These are phyloP conservation scores for Xylariaceae sp. DNA, from an alignment of 2,329 filamentous ascomycete genomes.

Conservation along the genomic window DNA sequence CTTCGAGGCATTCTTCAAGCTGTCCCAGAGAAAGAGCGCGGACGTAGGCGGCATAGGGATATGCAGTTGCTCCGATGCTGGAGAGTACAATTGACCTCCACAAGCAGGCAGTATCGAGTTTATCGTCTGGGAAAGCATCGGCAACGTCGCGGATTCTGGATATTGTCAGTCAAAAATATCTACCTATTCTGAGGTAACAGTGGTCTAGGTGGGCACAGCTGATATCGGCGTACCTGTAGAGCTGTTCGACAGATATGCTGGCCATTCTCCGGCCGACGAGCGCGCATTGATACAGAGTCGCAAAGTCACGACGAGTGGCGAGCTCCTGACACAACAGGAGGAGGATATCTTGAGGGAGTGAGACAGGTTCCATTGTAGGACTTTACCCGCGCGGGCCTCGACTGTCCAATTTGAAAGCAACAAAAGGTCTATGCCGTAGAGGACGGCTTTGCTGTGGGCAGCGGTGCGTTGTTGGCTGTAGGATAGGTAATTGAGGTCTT, in stretches of 20 bases:
- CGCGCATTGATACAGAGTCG: slow-evolving; percentile 56
- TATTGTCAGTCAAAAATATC: background rate
- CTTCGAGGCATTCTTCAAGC: slow-evolving; percentile 54
- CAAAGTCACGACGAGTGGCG: slow-evolving; percentile 50
- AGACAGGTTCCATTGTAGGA: slow-evolving; percentile 12
- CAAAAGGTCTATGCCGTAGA: no score
- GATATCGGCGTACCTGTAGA: slow-evolving; percentile 58
- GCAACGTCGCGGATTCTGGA: slow-evolving; percentile 41
- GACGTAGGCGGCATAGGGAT: slow-evolving; percentile 67
- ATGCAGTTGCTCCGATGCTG: slow-evolving; percentile 56
- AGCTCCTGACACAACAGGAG: slow-evolving; percentile 59
- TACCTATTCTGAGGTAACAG: no score
- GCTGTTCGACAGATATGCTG: slow-evolving; percentile 52
- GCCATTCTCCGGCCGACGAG: slow-evolving; percentile 52
- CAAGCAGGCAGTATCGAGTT: slow-evolving; percentile 54
- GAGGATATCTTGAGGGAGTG: slow-evolving; percentile 55
- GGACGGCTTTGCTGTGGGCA: no score
- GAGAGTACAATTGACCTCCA: slow-evolving; percentile 69
- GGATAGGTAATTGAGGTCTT: no score
- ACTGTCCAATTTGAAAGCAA: no score
- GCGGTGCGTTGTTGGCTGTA: no score
- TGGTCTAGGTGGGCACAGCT: background rate
- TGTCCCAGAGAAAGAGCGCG: slow-evolving; percentile 60
- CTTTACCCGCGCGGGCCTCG: background rate
- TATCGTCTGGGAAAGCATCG: slow-evolving; percentile 36